Evolutionary conservation across 2,329 filamentous ascomycete species (phyloP).

Genomic region (Pseudocercospora vitis): DNA sequence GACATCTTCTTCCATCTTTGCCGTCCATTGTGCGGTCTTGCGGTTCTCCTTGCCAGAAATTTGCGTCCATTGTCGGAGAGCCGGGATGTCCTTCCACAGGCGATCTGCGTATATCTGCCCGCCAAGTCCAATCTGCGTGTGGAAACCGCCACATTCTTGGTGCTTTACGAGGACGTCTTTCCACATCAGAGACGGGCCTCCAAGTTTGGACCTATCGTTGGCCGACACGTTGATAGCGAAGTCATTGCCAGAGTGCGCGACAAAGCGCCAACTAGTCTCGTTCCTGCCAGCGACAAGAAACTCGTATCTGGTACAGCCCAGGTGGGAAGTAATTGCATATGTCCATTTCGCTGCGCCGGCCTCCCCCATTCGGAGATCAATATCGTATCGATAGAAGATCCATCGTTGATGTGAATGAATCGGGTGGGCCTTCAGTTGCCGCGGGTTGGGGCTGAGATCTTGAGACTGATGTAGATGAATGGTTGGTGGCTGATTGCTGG

Average conservation of each 20-base stretch:
- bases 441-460: slow-evolving; percentile 85
- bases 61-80: slow-evolving; percentile 91
- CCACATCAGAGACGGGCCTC: slow-evolving; percentile 95
- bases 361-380: slow-evolving; percentile 88
- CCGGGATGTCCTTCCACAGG: slow-evolving; percentile 91
- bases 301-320: slow-evolving; percentile 97
- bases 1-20: slow-evolving; percentile 91
- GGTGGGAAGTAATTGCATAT: slow-evolving; percentile 93
- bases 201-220: slow-evolving; percentile 79
- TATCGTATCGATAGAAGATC: slow-evolving; percentile 93
- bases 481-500: slow-evolving; percentile 79
- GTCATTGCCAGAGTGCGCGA: slow-evolving; percentile 94
- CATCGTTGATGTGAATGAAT: slow-evolving; percentile 91
- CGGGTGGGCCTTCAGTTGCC: slow-evolving; percentile 76
- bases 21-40: slow-evolving; percentile 88
- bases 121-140: slow-evolving; percentile 86
- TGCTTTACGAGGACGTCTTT: slow-evolving; percentile 98
- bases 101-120: slow-evolving; percentile 95
- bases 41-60: slow-evolving; percentile 91
- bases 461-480: slow-evolving; percentile 91
- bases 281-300: slow-evolving; percentile 89
- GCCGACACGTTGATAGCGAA: slow-evolving; percentile 86
- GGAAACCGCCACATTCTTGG: slow-evolving; percentile 91
- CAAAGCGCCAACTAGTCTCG: slow-evolving; percentile 92
- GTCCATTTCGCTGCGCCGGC: slow-evolving; percentile 80